Evolutionary conservation across 2,329 filamentous ascomycete genomes (phyloP).

Genomic region (Xylaria sp.): DNA sequence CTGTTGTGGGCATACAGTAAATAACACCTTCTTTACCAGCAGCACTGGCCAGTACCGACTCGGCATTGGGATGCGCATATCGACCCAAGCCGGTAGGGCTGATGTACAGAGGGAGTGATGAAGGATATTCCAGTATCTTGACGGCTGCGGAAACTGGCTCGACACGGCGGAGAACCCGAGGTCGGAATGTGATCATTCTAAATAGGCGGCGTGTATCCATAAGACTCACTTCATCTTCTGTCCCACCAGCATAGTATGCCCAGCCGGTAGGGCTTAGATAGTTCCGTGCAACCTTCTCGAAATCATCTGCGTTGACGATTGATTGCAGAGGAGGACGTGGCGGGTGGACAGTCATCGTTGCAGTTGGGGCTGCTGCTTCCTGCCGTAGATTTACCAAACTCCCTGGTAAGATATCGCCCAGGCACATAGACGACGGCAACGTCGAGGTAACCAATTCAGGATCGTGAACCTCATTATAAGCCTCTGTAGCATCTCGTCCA

Average conservation of each 20-base stretch:
- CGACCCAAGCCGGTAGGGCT: not conserved
- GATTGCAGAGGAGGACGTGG: not conserved
- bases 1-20: not conserved
- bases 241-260: not conserved
- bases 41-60: not conserved
- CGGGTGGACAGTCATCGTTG: not conserved
- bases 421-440: not conserved
- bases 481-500: constrained; percentile 2
- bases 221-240: constrained; percentile 1
- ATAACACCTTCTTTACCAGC: not conserved
- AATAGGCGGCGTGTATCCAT: not conserved
- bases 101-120: not conserved
- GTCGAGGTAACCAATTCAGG: constrained; percentile 1
- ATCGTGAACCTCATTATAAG: not conserved
- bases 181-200: not conserved
- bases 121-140: not conserved
- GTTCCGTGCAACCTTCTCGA: not conserved
- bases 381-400: not conserved
- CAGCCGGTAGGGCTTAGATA: not conserved
- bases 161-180: not conserved
- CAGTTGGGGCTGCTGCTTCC: not conserved
- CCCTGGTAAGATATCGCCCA: not conserved
- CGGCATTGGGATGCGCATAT: not conserved
- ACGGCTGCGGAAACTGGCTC: not conserved
- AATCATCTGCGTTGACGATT: not conserved